phyloP scores from a whole-genome alignment of 1,284 basidiomycete genomes.

The Fistulinella cinereoalba region DNA sequence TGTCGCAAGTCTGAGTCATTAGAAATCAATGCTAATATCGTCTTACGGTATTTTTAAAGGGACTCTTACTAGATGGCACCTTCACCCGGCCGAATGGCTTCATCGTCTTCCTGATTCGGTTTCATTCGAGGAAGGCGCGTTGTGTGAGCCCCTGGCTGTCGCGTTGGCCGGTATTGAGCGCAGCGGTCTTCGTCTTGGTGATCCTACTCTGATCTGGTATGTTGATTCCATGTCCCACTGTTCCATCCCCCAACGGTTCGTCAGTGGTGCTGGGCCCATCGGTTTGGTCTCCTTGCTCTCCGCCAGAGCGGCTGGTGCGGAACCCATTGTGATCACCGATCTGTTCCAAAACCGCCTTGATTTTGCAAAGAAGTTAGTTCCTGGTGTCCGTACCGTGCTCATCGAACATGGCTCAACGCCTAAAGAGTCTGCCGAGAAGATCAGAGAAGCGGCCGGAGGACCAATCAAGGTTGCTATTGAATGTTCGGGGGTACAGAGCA shows the following conservation, averaged over 20 bases:
- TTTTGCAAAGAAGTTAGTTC: conserved; percentile 78
- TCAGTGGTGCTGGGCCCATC: conserved; percentile 79
- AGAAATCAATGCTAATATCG: neutral
- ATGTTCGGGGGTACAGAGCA: conserved; percentile 77
- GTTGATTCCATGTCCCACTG: neutral
- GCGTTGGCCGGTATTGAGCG: conserved; percentile 63
- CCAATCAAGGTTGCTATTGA: conserved; percentile 55
- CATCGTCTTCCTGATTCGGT: conserved; percentile 57
- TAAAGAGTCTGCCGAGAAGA: conserved; percentile 48
- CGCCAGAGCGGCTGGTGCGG: conserved; percentile 76
- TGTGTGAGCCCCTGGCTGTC: conserved; percentile 62
- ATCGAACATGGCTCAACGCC: conserved; percentile 43
- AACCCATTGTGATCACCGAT: conserved; percentile 76
- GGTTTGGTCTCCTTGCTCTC: conserved; percentile 79
- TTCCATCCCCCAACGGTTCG: conserved; percentile 7
- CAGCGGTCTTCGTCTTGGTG: conserved; percentile 56
- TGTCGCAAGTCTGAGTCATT: conserved; percentile 3
- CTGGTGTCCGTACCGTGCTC: conserved; percentile 58
- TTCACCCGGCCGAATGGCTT: conserved; percentile 64
- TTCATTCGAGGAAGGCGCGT: conserved; percentile 60
- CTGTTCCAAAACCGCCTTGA: conserved; percentile 76
- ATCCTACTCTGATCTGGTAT: conserved; percentile 57
- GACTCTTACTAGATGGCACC: conserved; percentile 57
- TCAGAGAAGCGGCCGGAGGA: conserved; percentile 49
- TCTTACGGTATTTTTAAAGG: conserved; percentile 37